phyloP scores from a whole-genome alignment of 495 filamentous ascomycete species.

The Neurospora intermedia region DNA sequence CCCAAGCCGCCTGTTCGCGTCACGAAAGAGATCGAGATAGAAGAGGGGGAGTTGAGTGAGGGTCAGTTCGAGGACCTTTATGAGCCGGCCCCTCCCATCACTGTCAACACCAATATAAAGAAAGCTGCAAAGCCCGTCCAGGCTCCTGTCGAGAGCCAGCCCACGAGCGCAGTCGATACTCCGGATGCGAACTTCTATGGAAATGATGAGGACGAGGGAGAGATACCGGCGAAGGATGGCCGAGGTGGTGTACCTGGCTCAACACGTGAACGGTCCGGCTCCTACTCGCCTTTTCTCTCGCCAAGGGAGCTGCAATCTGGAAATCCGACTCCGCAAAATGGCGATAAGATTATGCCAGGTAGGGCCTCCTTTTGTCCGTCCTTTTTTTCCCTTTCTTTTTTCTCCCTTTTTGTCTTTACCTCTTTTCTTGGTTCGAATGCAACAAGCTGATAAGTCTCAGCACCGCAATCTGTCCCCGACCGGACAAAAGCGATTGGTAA shows the following conservation, averaged over 20 bases:
- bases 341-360: background rate
- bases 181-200: conserved; percentile 22
- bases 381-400: background rate
- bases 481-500: background rate
- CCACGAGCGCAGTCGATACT: conserved; percentile 16
- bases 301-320: conserved; percentile 31
- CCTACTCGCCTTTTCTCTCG: conserved; percentile 43
- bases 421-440: background rate
- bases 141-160: conserved; percentile 3
- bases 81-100: conserved; percentile 20
- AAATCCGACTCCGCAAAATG: conserved; percentile 6
- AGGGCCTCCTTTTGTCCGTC: background rate
- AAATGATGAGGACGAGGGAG: conserved; percentile 19
- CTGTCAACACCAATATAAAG: conserved; percentile 2
- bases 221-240: background rate
- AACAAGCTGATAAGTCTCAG: background rate
- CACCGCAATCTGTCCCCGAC: background rate
- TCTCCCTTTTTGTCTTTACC: rapidly evolving
- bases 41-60: conserved; percentile 71
- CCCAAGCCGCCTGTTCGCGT: conserved; percentile 1
- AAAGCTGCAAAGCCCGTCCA: conserved; percentile 1
- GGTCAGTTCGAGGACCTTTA: conserved; percentile 43
- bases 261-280: conserved; percentile 35
- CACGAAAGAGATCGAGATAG: conserved; percentile 24
- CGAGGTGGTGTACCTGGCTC: conserved; percentile 1